Percentiles rank a stretch among this genome's conserved stretches.
Evolutionary conservation across 306 rosid genomes (phyloP).

Genomic region (Argentina anserina): DNA sequence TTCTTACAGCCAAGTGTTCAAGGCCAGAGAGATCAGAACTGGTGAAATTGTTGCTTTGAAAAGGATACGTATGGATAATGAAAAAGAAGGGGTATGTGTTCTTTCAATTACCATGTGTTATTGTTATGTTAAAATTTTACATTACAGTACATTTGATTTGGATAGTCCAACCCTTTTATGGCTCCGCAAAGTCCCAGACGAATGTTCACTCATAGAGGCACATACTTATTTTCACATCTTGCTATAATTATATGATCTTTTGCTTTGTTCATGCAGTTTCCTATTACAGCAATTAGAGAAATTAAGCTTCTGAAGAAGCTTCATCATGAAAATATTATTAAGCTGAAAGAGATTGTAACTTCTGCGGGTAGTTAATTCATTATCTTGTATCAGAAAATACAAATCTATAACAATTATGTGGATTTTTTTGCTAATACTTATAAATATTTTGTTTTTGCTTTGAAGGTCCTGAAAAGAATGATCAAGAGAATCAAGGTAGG

Average conservation of each 20-base stretch:
- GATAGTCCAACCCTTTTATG: background rate
- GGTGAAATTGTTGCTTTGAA: slow-evolving; percentile 79
- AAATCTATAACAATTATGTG: background rate
- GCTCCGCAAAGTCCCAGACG: background rate
- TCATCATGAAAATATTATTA: slow-evolving; percentile 60
- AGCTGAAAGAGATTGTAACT: slow-evolving; percentile 70
- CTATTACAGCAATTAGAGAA: slow-evolving; percentile 73
- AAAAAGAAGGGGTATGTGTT: slow-evolving; percentile 62
- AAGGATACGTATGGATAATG: slow-evolving; percentile 70
- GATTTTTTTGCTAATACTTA: background rate
- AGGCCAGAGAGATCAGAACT: slow-evolving; percentile 60
- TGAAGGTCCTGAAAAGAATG: slow-evolving; percentile 56
- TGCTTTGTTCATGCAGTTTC: slow-evolving; percentile 44
- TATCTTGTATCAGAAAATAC: background rate
- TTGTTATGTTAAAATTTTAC: background rate
- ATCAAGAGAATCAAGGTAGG: slow-evolving; percentile 54
- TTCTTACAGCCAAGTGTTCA: slow-evolving; percentile 62
- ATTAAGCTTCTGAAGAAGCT: slow-evolving; percentile 66
- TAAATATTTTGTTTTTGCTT: slow-evolving; percentile 15
- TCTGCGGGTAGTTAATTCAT: slow-evolving; percentile 39
- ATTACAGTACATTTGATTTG: background rate
- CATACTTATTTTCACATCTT: background rate
- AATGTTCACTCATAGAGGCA: background rate
- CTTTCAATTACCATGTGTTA: background rate
- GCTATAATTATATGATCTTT: slow-evolving; percentile 4